These are phyloP conservation scores for Colletotrichum eremochloae DNA, from an alignment of 2,329 filamentous ascomycete genomes.

Conservation along the genomic window DNA sequence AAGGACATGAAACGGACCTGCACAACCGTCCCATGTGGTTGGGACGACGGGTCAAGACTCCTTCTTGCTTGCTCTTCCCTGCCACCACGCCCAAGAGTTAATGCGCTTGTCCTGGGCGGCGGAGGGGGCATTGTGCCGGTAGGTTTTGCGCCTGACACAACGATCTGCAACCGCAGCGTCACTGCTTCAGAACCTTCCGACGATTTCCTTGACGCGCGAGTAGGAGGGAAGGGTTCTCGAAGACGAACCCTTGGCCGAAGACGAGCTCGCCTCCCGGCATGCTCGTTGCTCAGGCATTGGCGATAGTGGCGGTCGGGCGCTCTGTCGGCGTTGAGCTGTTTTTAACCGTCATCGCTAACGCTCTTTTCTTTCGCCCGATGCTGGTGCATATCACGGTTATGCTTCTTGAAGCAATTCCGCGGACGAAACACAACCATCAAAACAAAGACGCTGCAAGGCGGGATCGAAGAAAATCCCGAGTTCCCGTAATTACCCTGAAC, in stretches of 20 bases:
- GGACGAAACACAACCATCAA: slow-evolving; percentile 21
- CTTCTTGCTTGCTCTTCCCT: neutral
- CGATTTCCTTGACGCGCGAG: slow-evolving; percentile 11
- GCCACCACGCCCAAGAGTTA: slow-evolving; percentile 10
- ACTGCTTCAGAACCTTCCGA: slow-evolving; percentile 33
- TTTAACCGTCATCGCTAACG: neutral
- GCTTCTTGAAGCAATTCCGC: slow-evolving; percentile 21
- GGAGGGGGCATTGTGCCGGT: slow-evolving; percentile 24
- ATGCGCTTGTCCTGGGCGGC: slow-evolving; percentile 18
- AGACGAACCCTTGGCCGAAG: slow-evolving; percentile 15
- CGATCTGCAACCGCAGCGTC: slow-evolving; percentile 40
- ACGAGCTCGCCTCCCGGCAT: neutral
- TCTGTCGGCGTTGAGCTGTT: slow-evolving; percentile 21
- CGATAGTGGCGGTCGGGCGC: slow-evolving; percentile 1
- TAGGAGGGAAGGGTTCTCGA: slow-evolving; percentile 27
- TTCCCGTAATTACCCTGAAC: slow-evolving; percentile 21
- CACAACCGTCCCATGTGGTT: slow-evolving; percentile 32
- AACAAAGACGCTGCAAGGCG: slow-evolving; percentile 22
- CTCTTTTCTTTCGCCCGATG: slow-evolving; percentile 7
- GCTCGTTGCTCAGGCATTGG: slow-evolving; percentile 6
- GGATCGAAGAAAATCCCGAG: slow-evolving; percentile 21
- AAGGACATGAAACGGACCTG: slow-evolving; percentile 27
- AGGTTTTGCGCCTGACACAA: slow-evolving; percentile 39
- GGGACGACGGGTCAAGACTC: slow-evolving; percentile 32
- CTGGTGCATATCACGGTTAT: slow-evolving; percentile 20